Conservation (phyloP, 2,329 filamentous ascomycete genomes). For the Arthrobotrys sinensis region DNA sequence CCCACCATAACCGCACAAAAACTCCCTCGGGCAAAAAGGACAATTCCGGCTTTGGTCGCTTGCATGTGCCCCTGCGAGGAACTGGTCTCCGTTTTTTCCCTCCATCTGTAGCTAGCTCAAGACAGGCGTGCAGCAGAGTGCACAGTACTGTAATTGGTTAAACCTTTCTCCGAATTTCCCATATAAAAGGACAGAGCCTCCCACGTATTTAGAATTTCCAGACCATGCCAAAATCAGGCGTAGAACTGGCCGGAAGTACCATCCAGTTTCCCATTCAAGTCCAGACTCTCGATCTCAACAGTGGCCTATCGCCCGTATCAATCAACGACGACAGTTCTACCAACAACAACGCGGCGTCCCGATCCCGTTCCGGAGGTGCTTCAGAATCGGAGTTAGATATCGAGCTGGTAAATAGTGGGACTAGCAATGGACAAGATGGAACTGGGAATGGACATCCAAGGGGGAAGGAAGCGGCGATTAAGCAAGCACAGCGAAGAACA, state of each 20-base stretch:
- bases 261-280: conserved; percentile 42
- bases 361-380: conserved; percentile 1
- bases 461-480: conserved; percentile 41
- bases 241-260: conserved; percentile 11
- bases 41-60: conserved; percentile 8
- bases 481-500: conserved; percentile 54
- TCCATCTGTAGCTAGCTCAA: conserved; percentile 15
- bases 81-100: not conserved
- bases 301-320: conserved; percentile 4
- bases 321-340: not conserved
- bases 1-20: conserved; percentile 10
- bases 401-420: conserved; percentile 23
- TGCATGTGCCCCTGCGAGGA: conserved; percentile 31
- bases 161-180: not conserved
- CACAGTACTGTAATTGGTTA: conserved; percentile 9
- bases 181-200: conserved; percentile 27
- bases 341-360: conserved; percentile 8
- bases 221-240: conserved; percentile 38
- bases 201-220: not conserved
- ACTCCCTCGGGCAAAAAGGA: not conserved
- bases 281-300: conserved; percentile 21
- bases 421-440: not conserved
- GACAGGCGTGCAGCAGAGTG: not conserved
- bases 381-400: conserved; percentile 44
- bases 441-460: conserved; percentile 16